phyloP scores from a whole-genome alignment of 176 grass and related monocot genomes.

The Phoenix dactylifera region DNA sequence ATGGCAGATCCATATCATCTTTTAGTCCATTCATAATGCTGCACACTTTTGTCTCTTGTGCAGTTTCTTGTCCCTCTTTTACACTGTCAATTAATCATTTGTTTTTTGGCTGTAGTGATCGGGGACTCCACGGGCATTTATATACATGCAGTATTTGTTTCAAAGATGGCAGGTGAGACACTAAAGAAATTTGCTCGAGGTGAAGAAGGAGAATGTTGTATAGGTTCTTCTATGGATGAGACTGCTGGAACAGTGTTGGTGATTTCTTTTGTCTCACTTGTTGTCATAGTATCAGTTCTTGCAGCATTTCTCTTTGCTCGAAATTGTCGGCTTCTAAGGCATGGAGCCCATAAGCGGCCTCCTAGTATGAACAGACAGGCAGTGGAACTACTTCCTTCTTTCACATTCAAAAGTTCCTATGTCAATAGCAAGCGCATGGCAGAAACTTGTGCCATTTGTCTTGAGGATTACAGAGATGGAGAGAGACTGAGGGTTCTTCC shows the following conservation, averaged over 20 bases:
- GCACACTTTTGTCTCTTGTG: no score
- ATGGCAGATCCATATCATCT: no score
- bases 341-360: conserved; percentile 39
- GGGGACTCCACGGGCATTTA: conserved; percentile 66
- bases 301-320: conserved; percentile 77
- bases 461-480: conserved; percentile 76
- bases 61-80: no score
- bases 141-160: conserved; percentile 81
- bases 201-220: conserved; percentile 60
- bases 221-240: conserved; percentile 76
- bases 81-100: no score
- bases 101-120: conserved; percentile 40
- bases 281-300: conserved; percentile 81
- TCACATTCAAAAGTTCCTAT: conserved; percentile 33
- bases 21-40: no score
- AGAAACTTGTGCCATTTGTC: conserved; percentile 70
- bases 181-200: conserved; percentile 60
- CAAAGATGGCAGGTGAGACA: conserved; percentile 64
- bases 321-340: conserved; percentile 68
- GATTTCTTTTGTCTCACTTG: conserved; percentile 73
- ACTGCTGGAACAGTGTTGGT: conserved; percentile 81
- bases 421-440: conserved; percentile 36
- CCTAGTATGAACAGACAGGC: conserved; percentile 59
- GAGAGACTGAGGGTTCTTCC: conserved; percentile 70
- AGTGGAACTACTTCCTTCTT: conserved; percentile 56